Evolutionary conservation across 176 grass and related monocot genomes (phyloP).

Genomic region (Eleusine indica): DNA sequence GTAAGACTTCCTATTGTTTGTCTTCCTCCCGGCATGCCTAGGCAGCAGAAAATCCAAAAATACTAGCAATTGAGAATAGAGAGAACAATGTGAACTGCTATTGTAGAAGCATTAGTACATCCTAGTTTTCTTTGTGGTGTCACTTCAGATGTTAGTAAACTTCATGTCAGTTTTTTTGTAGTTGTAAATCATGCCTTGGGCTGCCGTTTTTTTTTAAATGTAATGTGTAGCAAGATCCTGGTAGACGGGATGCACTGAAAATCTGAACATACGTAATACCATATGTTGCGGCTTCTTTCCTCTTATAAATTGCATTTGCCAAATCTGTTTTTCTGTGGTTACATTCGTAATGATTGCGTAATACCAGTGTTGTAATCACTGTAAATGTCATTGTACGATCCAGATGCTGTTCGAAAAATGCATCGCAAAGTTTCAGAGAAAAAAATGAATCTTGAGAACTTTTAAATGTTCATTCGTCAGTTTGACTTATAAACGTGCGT

Average conservation of each 20-base stretch:
- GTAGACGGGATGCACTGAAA: neutral
- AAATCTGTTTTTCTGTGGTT: neutral
- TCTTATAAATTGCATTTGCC: slow-evolving; percentile 2
- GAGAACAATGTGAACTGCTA: neutral
- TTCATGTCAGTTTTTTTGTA: slow-evolving; percentile 32
- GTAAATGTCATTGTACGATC: no score
- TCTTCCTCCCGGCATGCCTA: neutral
- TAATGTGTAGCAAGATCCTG: slow-evolving; percentile 28
- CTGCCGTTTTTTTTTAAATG: neutral
- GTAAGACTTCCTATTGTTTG: slow-evolving; percentile 23
- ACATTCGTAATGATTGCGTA: no score
- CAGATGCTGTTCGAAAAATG: no score
- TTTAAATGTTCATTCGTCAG: no score
- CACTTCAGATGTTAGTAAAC: slow-evolving; percentile 11
- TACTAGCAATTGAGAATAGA: slow-evolving; percentile 30
- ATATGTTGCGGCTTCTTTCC: neutral
- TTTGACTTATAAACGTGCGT: no score
- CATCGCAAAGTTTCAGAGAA: no score
- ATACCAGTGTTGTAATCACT: no score
- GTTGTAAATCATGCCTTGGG: slow-evolving; percentile 34
- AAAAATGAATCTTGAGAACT: no score
- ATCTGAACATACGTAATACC: slow-evolving; percentile 35
- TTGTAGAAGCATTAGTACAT: slow-evolving; percentile 39
- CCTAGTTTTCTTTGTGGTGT: slow-evolving; percentile 32
- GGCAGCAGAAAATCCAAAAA: slow-evolving; percentile 36